Conservation (phyloP, 371 early-diverging fungal genomes). For the Mucor piriformis region DNA sequence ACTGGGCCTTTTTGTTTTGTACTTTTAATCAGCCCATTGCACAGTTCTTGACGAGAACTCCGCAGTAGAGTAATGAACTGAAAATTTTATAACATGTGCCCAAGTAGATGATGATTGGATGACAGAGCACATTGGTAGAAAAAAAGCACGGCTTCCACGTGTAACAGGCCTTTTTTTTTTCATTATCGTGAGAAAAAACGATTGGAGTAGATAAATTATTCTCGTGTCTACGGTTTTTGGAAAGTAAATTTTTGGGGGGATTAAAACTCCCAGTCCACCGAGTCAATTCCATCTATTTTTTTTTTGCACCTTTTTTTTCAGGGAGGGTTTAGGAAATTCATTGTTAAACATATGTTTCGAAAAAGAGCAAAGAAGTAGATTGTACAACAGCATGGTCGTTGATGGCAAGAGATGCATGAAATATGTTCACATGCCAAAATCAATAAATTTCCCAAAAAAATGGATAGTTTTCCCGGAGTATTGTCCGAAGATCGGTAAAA, state of each 20-base stretch:
- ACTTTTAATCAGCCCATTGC: too few species aligned
- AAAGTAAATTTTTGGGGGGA: neutral
- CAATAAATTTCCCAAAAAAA: neutral
- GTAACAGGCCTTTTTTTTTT: constrained; percentile 38
- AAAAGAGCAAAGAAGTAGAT: neutral
- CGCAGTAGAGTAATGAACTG: too few species aligned
- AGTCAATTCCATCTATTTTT: too few species aligned
- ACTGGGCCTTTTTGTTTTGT: too few species aligned
- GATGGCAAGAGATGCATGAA: neutral
- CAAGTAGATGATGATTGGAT: too few species aligned
- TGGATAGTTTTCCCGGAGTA: constrained; percentile 9
- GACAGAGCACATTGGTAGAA: constrained; percentile 33
- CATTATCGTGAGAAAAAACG: constrained; percentile 1
- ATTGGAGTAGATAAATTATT: neutral
- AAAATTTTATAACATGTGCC: too few species aligned
- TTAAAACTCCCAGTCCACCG: neutral
- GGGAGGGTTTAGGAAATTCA: too few species aligned
- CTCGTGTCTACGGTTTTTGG: neutral
- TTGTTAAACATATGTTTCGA: too few species aligned
- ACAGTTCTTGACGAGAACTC: too few species aligned
- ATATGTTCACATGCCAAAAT: neutral
- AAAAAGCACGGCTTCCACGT: constrained; percentile 71
- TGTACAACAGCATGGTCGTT: neutral
- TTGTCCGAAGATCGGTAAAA: constrained; percentile 15
- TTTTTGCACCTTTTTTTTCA: too few species aligned